phyloP scores from a whole-genome alignment of 2,329 filamentous ascomycete species.

The Gyromitra esculenta region DNA sequence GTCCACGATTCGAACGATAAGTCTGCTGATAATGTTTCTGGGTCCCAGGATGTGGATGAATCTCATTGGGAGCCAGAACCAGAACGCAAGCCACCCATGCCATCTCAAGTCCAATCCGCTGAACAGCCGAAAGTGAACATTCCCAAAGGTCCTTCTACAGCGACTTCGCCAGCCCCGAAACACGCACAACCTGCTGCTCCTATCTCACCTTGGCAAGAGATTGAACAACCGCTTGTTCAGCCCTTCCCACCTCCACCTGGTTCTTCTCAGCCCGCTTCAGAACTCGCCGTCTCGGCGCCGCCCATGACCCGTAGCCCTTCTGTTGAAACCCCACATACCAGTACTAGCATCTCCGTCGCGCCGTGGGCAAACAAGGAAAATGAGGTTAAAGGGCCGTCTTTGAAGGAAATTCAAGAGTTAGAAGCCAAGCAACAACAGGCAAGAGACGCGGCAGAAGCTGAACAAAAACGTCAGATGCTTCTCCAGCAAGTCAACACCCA shows the following conservation, averaged over 20 bases:
- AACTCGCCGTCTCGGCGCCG: conserved; percentile 33
- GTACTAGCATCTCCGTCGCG: conserved; percentile 74
- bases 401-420: conserved; percentile 92
- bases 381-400: conserved; percentile 79
- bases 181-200: conserved; percentile 61
- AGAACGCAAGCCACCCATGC: conserved; percentile 23
- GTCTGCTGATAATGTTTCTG: conserved; percentile 19
- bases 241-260: conserved; percentile 71
- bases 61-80: conserved; percentile 41
- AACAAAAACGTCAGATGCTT: conserved; percentile 74
- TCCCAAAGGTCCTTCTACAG: conserved; percentile 46
- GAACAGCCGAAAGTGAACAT: conserved; percentile 49
- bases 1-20: conserved; percentile 20
- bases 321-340: conserved; percentile 66
- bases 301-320: conserved; percentile 57
- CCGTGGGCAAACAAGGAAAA: conserved; percentile 89
- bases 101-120: conserved; percentile 24
- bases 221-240: conserved; percentile 73
- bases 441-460: conserved; percentile 80
- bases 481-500: conserved; percentile 67
- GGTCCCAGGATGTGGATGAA: conserved; percentile 12
- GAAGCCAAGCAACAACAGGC: conserved; percentile 93
- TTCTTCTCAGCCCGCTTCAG: conserved; percentile 36
- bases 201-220: conserved; percentile 69
- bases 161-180: conserved; percentile 44